A percentile compares a stretch with the other conserved stretches of the same genome.
Conservation (phyloP, 2,329 filamentous ascomycete species). For the Penicillium sp. region DNA sequence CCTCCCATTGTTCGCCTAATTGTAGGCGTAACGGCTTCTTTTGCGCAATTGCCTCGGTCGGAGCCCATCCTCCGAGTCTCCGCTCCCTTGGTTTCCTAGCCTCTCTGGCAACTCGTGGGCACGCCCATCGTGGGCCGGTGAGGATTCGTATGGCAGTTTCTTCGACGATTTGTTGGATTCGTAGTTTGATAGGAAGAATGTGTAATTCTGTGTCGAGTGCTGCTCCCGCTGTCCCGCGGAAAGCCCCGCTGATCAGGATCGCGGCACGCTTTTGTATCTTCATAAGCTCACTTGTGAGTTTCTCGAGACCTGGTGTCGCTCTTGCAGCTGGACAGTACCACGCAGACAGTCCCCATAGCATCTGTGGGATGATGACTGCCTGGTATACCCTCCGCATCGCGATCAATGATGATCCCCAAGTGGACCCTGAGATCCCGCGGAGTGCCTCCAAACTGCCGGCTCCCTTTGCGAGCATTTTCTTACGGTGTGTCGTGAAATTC, state of each 20-base stretch:
- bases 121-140: background rate
- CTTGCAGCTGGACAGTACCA: background rate
- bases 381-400: constrained; percentile 5
- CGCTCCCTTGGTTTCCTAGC: background rate
- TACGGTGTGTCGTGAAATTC: background rate
- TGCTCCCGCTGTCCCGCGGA: background rate
- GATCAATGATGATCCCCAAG: background rate
- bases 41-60: background rate
- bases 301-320: background rate
- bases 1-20: background rate
- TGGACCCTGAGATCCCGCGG: background rate
- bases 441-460: background rate
- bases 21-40: background rate
- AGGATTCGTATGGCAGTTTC: constrained; percentile 2
- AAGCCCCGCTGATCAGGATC: background rate
- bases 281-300: background rate
- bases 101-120: background rate
- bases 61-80: background rate
- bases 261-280: background rate
- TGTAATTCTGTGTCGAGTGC: background rate
- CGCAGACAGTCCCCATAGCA: background rate
- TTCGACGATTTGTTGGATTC: background rate
- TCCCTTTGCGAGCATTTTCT: constrained; percentile 7
- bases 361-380: background rate
- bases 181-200: background rate